A percentile compares a stretch with the other conserved stretches of the same genome.
These are phyloP conservation scores for Phaffomyces thermotolerans DNA, from an alignment of 805 yeast species.

Conservation along the genomic window DNA sequence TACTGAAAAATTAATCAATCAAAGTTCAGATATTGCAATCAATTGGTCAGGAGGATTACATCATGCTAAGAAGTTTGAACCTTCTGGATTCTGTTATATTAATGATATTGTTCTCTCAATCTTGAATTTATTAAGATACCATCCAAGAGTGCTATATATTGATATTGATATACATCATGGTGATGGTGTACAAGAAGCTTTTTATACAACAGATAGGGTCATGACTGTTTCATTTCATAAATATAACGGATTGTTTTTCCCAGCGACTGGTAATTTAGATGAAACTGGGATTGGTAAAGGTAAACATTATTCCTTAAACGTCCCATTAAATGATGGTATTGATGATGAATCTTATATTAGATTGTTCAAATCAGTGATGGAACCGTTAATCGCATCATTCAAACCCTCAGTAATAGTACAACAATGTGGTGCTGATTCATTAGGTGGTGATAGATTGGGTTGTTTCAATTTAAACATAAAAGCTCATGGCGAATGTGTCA, in stretches of 20 bases:
- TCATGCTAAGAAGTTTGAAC: constrained; percentile 86
- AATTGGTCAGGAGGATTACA: constrained; percentile 93
- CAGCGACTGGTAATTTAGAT: constrained; percentile 84
- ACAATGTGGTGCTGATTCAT: constrained; percentile 97
- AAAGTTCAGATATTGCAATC: constrained; percentile 85
- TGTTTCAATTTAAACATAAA: constrained; percentile 89
- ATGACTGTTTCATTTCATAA: constrained; percentile 90
- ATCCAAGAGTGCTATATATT: constrained; percentile 79
- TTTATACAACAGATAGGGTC: constrained; percentile 84
- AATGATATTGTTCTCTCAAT: constrained; percentile 87
- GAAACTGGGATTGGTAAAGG: constrained; percentile 85
- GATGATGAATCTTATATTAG: constrained; percentile 60
- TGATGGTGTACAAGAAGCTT: constrained; percentile 93
- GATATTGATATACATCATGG: constrained; percentile 94
- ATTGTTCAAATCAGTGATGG: constrained; percentile 62
- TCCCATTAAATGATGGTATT: constrained; percentile 86
- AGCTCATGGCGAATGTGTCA: constrained; percentile 95
- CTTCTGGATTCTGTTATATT: constrained; percentile 86
- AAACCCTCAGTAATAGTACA: constrained; percentile 96
- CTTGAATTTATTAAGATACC: constrained; percentile 68
- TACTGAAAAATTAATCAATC: constrained; percentile 70
- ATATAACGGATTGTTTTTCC: constrained; percentile 79
- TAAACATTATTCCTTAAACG: constrained; percentile 75
- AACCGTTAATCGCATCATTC: constrained; percentile 83
- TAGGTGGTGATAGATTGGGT: constrained; percentile 93